phyloP scores from a whole-genome alignment of 202 grass and related monocot species.

The Cymbopogon flexuosus region DNA sequence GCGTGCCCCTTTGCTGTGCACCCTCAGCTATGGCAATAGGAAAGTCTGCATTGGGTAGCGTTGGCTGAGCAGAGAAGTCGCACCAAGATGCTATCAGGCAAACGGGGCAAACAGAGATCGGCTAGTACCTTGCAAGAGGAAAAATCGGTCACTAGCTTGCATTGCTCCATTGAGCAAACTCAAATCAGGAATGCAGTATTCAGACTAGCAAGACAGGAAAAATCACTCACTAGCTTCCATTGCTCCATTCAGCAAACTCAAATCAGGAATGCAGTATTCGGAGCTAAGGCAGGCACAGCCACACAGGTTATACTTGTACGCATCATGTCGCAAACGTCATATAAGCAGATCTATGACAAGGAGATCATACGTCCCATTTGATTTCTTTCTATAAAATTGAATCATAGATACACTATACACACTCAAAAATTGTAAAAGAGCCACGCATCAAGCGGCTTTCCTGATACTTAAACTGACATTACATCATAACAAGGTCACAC shows the following conservation, averaged over 20 bases:
- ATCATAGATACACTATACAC: background rate
- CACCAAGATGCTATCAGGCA: background rate
- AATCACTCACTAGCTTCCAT: background rate
- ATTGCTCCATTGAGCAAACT: background rate
- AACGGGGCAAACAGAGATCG: background rate
- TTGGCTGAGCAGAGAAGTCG: background rate
- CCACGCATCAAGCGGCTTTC: background rate
- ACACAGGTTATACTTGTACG: background rate
- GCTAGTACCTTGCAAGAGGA: background rate
- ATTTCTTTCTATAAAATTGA: background rate
- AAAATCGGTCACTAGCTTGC: background rate
- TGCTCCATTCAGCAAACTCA: background rate
- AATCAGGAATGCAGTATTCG: background rate
- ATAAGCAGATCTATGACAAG: background rate
- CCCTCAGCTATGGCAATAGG: background rate
- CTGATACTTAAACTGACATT: background rate
- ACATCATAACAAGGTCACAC: background rate
- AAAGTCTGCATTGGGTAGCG: background rate
- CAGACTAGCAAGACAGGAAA: background rate
- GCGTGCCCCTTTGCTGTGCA: background rate
- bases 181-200: background rate
- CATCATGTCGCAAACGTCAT: background rate
- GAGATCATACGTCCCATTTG: background rate
- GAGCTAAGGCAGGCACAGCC: background rate
- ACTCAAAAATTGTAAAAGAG: background rate